Conservation (phyloP, 2,329 filamentous ascomycete species). For the Aspergillus udagawae region DNA sequence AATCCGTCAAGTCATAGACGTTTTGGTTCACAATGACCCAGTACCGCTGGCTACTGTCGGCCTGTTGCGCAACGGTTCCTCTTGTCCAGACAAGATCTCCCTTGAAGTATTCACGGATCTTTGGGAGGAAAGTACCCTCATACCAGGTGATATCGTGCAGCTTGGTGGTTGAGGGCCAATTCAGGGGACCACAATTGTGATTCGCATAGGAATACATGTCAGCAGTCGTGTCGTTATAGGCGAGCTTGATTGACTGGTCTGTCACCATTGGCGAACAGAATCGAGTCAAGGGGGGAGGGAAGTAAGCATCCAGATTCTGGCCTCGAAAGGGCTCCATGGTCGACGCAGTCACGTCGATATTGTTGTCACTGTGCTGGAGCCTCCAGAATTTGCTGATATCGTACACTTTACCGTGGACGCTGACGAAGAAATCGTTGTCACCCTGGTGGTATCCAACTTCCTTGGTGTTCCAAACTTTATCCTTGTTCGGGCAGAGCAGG, state of each 20-base stretch:
- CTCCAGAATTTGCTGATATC: conserved; percentile 88
- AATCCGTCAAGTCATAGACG: conserved; percentile 88
- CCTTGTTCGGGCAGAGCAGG: conserved; percentile 81
- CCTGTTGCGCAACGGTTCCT: conserved; percentile 59
- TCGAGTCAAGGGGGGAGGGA: conserved; percentile 69
- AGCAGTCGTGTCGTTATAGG: conserved; percentile 64
- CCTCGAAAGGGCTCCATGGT: conserved; percentile 78
- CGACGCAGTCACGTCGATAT: conserved; percentile 49
- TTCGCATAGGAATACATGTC: conserved; percentile 51
- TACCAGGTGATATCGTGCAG: conserved; percentile 74
- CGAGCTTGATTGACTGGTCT: conserved; percentile 46
- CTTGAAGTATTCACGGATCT: conserved; percentile 81
- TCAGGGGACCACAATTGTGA: conserved; percentile 66
- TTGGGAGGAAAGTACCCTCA: conserved; percentile 64
- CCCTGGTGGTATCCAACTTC: conserved; percentile 69
- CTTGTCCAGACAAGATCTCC: conserved; percentile 74
- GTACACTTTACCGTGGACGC: conserved; percentile 83
- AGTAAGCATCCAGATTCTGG: conserved; percentile 76
- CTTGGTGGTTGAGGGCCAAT: conserved; percentile 52
- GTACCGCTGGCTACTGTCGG: conserved; percentile 61
- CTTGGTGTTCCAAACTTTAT: conserved; percentile 77
- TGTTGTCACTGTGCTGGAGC: conserved; percentile 70
- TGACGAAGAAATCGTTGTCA: conserved; percentile 79
- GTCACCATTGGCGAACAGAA: conserved; percentile 72
- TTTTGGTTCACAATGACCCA: conserved; percentile 76